Percentiles rank a stretch among this genome's conserved stretches.
These are phyloP conservation scores for Micractinium sp. DNA, from an alignment of 139 green algal species.

Conservation along the genomic window DNA sequence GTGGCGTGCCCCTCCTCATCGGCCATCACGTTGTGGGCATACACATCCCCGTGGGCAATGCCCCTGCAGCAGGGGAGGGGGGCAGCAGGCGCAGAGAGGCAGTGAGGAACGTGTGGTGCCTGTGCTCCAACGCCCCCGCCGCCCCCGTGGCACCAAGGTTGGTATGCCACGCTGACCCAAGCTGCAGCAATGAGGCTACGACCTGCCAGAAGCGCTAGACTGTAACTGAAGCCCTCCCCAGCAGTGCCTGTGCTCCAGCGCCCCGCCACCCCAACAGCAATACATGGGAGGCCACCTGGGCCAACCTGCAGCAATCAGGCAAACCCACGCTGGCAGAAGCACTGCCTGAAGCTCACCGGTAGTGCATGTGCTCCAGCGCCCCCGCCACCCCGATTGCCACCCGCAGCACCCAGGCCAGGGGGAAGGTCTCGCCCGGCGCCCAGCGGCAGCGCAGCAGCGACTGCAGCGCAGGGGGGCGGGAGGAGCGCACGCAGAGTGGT, in stretches of 20 bases:
- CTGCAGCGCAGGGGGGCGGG: neutral
- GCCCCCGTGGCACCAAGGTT: neutral
- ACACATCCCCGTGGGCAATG: conserved; percentile 83
- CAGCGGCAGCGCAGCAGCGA: conserved; percentile 59
- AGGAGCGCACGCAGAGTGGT: neutral
- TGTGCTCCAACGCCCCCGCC: neutral
- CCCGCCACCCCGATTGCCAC: conserved; percentile 43
- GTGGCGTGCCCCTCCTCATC: conserved; percentile 49
- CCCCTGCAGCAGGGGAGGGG: neutral
- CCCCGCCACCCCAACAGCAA: conserved; percentile 35
- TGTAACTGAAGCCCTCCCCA: neutral
- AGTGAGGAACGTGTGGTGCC: neutral
- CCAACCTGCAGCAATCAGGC: neutral
- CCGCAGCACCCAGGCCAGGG: conserved; percentile 43
- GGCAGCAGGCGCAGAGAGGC: neutral
- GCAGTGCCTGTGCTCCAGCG: conserved; percentile 62
- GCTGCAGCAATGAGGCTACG: neutral
- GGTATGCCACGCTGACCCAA: neutral
- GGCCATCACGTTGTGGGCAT: conserved; percentile 83
- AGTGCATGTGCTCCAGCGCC: conserved; percentile 63
- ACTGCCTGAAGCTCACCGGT: neutral
- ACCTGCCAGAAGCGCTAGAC: too few relatives aligned
- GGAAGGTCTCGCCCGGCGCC: conserved; percentile 48
- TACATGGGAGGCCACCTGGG: too few relatives aligned
- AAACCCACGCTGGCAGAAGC: too few relatives aligned